A percentile compares a stretch with the other conserved stretches of the same genome.
These are phyloP conservation scores for Lactarius vividus DNA, from an alignment of 768 basidiomycete genomes.

Conservation along the genomic window DNA sequence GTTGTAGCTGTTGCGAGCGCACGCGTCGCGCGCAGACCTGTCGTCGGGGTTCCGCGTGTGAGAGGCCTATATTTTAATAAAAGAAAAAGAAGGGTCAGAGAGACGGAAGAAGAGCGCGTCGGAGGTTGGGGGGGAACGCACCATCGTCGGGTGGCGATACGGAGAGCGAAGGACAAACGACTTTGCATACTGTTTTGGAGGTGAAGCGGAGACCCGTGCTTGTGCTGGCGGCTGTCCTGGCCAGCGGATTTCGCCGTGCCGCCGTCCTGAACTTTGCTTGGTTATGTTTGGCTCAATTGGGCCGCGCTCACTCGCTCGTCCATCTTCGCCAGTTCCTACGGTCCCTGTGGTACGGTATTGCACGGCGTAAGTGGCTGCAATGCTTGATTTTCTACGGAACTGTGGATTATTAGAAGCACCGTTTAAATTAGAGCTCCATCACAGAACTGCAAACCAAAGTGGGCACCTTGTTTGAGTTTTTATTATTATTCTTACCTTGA, in stretches of 20 bases:
- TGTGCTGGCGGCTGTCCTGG: background rate
- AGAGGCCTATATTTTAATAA: conserved; percentile 2
- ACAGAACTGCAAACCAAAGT: too few relatives aligned
- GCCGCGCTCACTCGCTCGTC: too few relatives aligned
- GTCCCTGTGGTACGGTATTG: too few relatives aligned
- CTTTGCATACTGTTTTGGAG: background rate
- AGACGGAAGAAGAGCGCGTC: background rate
- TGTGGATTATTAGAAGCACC: too few relatives aligned
- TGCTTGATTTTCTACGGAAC: too few relatives aligned
- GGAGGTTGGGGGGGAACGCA: background rate
- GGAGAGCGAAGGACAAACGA: conserved; percentile 6
- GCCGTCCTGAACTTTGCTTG: background rate
- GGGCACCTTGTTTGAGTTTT: too few relatives aligned
- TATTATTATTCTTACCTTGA: background rate
- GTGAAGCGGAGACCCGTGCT: background rate
- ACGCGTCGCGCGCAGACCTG: background rate
- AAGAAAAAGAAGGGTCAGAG: background rate
- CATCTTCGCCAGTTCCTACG: too few relatives aligned
- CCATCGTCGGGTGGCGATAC: conserved; percentile 5
- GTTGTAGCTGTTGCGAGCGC: conserved; percentile 43
- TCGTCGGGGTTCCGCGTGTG: background rate
- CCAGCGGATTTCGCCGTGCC: background rate
- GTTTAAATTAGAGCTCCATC: too few relatives aligned
- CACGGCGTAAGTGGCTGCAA: too few relatives aligned
- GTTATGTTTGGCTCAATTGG: background rate